phyloP scores from a whole-genome alignment of 2,329 filamentous ascomycete genomes.

The Mycosphaerella sp. region DNA sequence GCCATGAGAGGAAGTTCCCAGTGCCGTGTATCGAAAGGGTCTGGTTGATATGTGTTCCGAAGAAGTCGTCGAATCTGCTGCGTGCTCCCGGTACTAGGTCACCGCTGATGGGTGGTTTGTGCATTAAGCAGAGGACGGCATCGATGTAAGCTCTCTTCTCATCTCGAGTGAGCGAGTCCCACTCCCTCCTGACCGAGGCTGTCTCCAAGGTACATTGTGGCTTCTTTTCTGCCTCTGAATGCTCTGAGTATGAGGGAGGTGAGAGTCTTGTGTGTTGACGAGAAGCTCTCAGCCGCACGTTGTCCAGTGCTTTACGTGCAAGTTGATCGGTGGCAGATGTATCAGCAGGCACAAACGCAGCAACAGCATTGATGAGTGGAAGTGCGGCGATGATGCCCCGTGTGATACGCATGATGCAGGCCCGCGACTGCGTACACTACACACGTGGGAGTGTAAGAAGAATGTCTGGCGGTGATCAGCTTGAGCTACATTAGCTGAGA shows the following conservation, averaged over 20 bases:
- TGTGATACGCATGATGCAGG: slow-evolving; percentile 13
- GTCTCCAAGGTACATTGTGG: slow-evolving; percentile 30
- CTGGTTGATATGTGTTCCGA: slow-evolving; percentile 30
- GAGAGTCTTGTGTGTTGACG: neutral
- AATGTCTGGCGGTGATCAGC: neutral
- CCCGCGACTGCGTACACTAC: neutral
- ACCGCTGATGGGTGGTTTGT: slow-evolving; percentile 25
- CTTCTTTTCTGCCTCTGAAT: neutral
- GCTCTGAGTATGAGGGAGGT: neutral
- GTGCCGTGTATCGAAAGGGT: slow-evolving; percentile 21
- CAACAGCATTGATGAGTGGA: slow-evolving; percentile 5
- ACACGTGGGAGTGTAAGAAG: slow-evolving; percentile 2
- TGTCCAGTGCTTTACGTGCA: slow-evolving; percentile 20
- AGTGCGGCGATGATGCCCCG: slow-evolving; percentile 7
- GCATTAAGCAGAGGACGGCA: slow-evolving; percentile 30
- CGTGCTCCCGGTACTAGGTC: slow-evolving; percentile 26
- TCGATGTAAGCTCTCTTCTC: slow-evolving; percentile 30
- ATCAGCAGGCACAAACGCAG: slow-evolving; percentile 23
- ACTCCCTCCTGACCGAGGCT: slow-evolving; percentile 40
- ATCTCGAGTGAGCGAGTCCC: slow-evolving; percentile 29
- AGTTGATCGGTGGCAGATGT: slow-evolving; percentile 27
- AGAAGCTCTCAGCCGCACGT: slow-evolving; percentile 23
- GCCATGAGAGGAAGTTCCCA: slow-evolving; percentile 36
- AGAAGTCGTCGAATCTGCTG: slow-evolving; percentile 22
- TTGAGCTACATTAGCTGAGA: too few species aligned